These are phyloP conservation scores for Komagataella phaffii DNA, from an alignment of 805 yeast species.

Conservation along the genomic window DNA sequence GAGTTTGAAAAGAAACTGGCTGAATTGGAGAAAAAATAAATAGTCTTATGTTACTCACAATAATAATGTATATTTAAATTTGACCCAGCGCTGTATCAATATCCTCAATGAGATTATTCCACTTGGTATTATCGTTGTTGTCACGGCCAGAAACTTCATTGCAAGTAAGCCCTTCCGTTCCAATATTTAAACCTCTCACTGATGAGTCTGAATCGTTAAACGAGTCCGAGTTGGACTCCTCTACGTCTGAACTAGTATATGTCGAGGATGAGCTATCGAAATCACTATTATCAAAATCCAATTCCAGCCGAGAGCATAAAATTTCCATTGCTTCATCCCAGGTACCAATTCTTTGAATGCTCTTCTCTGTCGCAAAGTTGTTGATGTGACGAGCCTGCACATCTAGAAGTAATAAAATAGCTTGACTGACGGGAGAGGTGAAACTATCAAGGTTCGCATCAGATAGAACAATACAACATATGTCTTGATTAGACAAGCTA, in stretches of 20 bases:
- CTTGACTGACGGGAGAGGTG: neutral
- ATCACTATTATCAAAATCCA: neutral
- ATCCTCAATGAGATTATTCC: neutral
- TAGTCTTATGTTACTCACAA: neutral
- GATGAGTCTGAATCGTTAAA: neutral
- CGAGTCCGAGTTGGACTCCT: neutral
- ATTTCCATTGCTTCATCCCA: neutral
- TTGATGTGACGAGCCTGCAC: neutral
- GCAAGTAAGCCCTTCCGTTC: neutral
- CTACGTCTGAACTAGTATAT: neutral
- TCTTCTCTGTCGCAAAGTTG: neutral
- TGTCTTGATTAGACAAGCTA: neutral
- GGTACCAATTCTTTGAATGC: neutral
- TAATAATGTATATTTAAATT: neutral
- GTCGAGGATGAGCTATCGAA: neutral
- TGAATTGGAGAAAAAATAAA: neutral
- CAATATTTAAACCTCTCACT: neutral
- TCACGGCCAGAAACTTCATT: neutral
- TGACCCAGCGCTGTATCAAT: neutral
- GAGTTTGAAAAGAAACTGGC: constrained; percentile 9
- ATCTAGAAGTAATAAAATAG: neutral
- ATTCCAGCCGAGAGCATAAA: neutral
- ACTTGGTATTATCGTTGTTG: neutral
- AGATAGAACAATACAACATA: neutral
- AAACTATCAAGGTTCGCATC: neutral